phyloP scores from a whole-genome alignment of 1,284 basidiomycete genomes.

The Boletus chippewaensis region DNA sequence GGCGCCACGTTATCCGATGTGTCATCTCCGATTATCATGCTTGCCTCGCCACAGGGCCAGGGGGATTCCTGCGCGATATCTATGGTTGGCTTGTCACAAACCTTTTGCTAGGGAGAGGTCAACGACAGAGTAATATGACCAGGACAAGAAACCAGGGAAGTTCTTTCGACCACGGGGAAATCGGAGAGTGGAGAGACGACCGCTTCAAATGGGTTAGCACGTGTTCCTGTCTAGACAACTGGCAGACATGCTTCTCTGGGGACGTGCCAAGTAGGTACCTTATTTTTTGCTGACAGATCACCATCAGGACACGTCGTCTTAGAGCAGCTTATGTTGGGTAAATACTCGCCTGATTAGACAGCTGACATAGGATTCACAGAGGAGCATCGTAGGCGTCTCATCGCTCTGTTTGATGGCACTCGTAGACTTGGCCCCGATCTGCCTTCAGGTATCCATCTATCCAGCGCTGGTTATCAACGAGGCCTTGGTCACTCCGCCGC shows the following conservation, averaged over 20 bases:
- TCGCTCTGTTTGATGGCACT: constrained; percentile 3
- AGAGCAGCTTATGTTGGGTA: too few relatives aligned
- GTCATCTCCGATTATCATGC: neutral
- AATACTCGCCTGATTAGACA: too few relatives aligned
- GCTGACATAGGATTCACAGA: too few relatives aligned
- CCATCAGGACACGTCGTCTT: too few relatives aligned
- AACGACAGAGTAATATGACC: constrained; percentile 1
- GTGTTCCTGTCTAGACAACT: constrained; percentile 8
- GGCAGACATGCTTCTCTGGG: neutral
- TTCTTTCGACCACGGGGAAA: neutral
- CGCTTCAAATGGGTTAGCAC: constrained; percentile 4
- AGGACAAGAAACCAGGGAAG: neutral
- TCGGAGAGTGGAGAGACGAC: constrained; percentile 7
- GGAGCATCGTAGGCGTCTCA: neutral
- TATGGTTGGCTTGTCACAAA: neutral
- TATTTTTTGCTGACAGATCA: too few relatives aligned
- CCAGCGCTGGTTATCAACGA: constrained; percentile 7
- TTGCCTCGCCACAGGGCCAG: neutral
- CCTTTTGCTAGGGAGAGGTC: neutral
- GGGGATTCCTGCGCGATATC: neutral
- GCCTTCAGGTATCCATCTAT: constrained; percentile 1
- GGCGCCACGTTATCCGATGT: neutral
- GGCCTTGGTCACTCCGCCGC: neutral
- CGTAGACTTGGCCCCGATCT: neutral
- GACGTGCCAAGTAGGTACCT: neutral